A percentile compares a stretch with the other conserved stretches of the same genome.
phyloP scores from a whole-genome alignment of 768 basidiomycete genomes.

The Collybia nuda region DNA sequence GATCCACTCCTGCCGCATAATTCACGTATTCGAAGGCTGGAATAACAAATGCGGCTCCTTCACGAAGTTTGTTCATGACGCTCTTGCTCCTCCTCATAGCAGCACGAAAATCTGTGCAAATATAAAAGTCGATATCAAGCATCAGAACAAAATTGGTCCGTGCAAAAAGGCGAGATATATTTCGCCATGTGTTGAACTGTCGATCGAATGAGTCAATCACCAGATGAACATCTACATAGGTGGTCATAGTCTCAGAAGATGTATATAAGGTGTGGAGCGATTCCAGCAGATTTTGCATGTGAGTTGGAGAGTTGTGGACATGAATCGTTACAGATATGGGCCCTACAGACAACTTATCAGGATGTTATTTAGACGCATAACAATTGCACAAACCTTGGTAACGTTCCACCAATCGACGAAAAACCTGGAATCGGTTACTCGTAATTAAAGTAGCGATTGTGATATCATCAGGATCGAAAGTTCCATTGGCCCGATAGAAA shows the following conservation, averaged over 20 bases:
- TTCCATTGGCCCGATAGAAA: constrained; percentile 68
- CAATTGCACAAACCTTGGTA: constrained; percentile 56
- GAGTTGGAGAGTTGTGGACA: constrained; percentile 51
- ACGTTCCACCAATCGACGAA: constrained; percentile 69
- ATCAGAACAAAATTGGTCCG: constrained; percentile 86
- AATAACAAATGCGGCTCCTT: constrained; percentile 75
- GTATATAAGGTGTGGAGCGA: constrained; percentile 67
- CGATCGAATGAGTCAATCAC: constrained; percentile 80
- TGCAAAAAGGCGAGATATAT: constrained; percentile 80
- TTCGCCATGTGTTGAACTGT: constrained; percentile 90
- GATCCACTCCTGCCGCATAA: constrained; percentile 62
- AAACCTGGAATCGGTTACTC: constrained; percentile 71
- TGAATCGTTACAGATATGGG: constrained; percentile 87
- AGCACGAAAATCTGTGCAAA: constrained; percentile 78
- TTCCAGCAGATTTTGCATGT: constrained; percentile 51
- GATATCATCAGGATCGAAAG: constrained; percentile 63
- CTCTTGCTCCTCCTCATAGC: constrained; percentile 45
- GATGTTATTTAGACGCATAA: not conserved
- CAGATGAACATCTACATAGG: constrained; percentile 82
- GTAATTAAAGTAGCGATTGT: constrained; percentile 88
- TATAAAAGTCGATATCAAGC: constrained; percentile 87
- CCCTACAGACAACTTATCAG: constrained; percentile 38
- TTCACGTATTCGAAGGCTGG: constrained; percentile 83
- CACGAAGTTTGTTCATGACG: constrained; percentile 47
- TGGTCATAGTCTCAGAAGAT: constrained; percentile 62